Percentiles rank a stretch among this genome's conserved stretches.
These are phyloP conservation scores for Nitzschia sp. DNA, from an alignment of 108 stramenopile species.

Conservation along the genomic window DNA sequence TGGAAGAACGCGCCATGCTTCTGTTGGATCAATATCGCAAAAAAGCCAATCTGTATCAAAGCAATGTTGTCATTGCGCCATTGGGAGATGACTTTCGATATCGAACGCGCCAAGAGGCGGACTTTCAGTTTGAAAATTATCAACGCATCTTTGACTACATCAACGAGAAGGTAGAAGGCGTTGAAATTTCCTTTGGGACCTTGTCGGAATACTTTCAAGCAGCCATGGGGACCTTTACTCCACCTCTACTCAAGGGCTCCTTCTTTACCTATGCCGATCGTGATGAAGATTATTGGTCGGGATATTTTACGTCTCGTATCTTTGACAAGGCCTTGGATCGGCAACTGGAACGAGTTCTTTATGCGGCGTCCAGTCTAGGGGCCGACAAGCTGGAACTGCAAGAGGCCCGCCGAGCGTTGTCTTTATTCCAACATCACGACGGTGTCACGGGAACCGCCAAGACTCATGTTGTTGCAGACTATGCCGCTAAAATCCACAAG, in stretches of 20 bases:
- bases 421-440: constrained; percentile 71
- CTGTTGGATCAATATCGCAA: constrained; percentile 65
- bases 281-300: constrained; percentile 66
- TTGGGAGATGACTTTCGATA: constrained; percentile 72
- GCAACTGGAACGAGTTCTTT: constrained; percentile 54
- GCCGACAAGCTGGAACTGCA: constrained; percentile 46
- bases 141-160: constrained; percentile 57
- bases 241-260: constrained; percentile 54
- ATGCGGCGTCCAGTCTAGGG: constrained; percentile 44
- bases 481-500: constrained; percentile 46
- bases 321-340: constrained; percentile 72
- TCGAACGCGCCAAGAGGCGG: constrained; percentile 40
- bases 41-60: constrained; percentile 56
- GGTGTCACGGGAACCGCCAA: constrained; percentile 67
- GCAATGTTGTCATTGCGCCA: constrained; percentile 51
- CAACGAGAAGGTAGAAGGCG: constrained; percentile 48
- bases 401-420: constrained; percentile 43
- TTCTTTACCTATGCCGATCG: constrained; percentile 70
- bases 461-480: constrained; percentile 53
- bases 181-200: constrained; percentile 59
- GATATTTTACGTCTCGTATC: constrained; percentile 62
- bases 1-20: constrained; percentile 41
- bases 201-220: constrained; percentile 57
- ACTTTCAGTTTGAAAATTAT: constrained; percentile 51
- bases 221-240: constrained; percentile 41